These are phyloP conservation scores for Petunia hybrid DNA, from an alignment of 305 asterid genomes.

Conservation along the genomic window DNA sequence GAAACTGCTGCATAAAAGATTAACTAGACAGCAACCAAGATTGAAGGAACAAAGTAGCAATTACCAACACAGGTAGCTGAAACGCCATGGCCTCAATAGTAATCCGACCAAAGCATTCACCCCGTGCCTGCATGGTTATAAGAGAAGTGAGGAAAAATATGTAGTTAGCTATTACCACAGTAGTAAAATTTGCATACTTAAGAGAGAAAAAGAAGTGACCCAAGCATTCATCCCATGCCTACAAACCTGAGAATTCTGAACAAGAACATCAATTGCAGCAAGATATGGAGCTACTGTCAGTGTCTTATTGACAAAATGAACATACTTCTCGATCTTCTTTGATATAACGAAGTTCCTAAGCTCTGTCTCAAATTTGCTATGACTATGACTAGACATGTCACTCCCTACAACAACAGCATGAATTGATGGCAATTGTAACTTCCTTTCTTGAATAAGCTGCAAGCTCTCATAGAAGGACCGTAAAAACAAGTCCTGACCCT, in stretches of 20 bases:
- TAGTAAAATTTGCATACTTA: not conserved
- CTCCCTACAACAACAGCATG: conserved; percentile 94
- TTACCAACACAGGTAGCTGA: conserved; percentile 93
- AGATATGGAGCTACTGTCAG: conserved; percentile 90
- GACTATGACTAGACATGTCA: conserved; percentile 74
- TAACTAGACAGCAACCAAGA: conserved; percentile 28
- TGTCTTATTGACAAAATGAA: conserved; percentile 91
- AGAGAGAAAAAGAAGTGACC: not conserved
- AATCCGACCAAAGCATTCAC: conserved; percentile 98
- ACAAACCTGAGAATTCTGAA: conserved; percentile 94
- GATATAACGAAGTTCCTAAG: conserved; percentile 72
- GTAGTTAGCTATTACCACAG: not conserved
- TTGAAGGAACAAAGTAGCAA: conserved; percentile 16
- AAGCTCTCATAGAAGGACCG: conserved; percentile 80
- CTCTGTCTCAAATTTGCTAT: conserved; percentile 81
- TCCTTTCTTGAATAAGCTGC: conserved; percentile 68
- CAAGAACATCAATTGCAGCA: conserved; percentile 86
- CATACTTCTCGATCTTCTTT: conserved; percentile 69
- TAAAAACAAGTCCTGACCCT: conserved; percentile 94
- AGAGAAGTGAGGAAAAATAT: conserved; percentile 14
- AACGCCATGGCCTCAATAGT: conserved; percentile 99
- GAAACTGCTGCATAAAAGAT: conserved; percentile 13
- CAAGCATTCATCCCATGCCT: conserved; percentile 28
- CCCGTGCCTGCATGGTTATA: conserved; percentile 68
- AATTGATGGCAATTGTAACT: conserved; percentile 67